A percentile compares a stretch with the other conserved stretches of the same genome.
Conservation (phyloP, 1,284 basidiomycete genomes). For the Lentinula novae-zelandiae region DNA sequence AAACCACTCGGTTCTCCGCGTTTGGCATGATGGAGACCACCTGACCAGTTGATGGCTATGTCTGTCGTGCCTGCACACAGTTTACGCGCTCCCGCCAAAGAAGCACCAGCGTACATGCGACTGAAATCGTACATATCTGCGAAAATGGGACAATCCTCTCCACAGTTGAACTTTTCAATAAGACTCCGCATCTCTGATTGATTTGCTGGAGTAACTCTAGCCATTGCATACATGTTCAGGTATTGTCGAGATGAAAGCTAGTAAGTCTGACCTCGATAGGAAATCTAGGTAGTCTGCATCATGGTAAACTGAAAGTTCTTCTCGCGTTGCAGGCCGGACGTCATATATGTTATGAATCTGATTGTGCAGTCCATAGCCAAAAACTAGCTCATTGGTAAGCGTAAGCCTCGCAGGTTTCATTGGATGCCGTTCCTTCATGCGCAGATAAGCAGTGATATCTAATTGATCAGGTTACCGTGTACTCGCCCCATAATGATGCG, state of each 20-base stretch:
- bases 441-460: background rate
- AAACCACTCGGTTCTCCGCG: slow-evolving; percentile 95
- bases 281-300: slow-evolving; percentile 96
- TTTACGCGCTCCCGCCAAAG: slow-evolving; percentile 87
- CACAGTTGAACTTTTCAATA: slow-evolving; percentile 84
- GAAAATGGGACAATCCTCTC: slow-evolving; percentile 94
- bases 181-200: slow-evolving; percentile 70
- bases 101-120: slow-evolving; percentile 87
- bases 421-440: slow-evolving; percentile 84
- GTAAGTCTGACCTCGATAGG: slow-evolving; percentile 68
- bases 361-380: slow-evolving; percentile 95
- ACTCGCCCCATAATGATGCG: slow-evolving; percentile 92
- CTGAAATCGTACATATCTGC: slow-evolving; percentile 92
- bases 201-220: slow-evolving; percentile 80
- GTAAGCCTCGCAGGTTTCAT: slow-evolving; percentile 98
- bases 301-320: slow-evolving; percentile 90
- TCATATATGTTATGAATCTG: slow-evolving; percentile 92
- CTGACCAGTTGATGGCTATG: slow-evolving; percentile 97
- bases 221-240: slow-evolving; percentile 1
- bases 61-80: slow-evolving; percentile 85
- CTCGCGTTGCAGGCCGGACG: slow-evolving; percentile 84
- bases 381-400: slow-evolving; percentile 91
- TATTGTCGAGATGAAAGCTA: background rate
- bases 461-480: background rate
- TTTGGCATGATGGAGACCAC: slow-evolving; percentile 94